Evolutionary conservation across 208 protist species (phyloP), one percentile per base, ranked within the genome.

Genomic region (Porcisia deanei): DNA sequence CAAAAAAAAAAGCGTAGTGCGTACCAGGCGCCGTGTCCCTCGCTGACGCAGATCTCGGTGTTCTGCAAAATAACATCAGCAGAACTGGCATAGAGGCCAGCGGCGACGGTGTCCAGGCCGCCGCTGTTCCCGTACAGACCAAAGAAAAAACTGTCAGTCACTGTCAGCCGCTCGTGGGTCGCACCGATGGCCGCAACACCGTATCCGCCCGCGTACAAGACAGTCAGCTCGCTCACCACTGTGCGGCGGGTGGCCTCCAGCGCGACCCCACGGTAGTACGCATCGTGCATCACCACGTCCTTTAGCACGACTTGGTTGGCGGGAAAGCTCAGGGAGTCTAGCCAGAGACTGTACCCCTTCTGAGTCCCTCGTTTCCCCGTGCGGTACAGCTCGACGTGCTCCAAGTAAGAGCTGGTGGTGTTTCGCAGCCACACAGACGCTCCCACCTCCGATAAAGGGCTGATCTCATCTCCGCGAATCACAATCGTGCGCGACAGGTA

Each of bases 401-500:
- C 58, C 9, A 85, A 72, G 16, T 66, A 63, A 7, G 71, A 73
- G 18, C 52, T 76, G 22, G 74, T 75, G 0, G 74, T 74, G 64
- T 64, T 60, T 22, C 18, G 12, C 0, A 85, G 4, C 73, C 58
- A 76, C 34, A 85, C 22, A 1, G 82, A 75, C 0, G 64, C 85
- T 30, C 81, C 85, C 20, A 84, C 55, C 39, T 45, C 80, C n/a
- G 77, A 80, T 3, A 80, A 45, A 22, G 73, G 20, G 34, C 81
- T 85, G 22, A 34, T 47, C 4, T 61, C 57, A 69, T 93, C 87
- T 65, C 92, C 88, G 61, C 87, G 81, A 18, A 96, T 75, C 41
- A 73, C 53, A 43, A 96, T 80, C 68, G 81, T 93, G 60, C 89
- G 87, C 0, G 81, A 77, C 20, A 94, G 72, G 55, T 93, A 75